A percentile compares a stretch with the other conserved stretches of the same genome.
These are phyloP conservation scores for Amanita subjunquillea DNA, from an alignment of 768 basidiomycete species.

Conservation along the genomic window DNA sequence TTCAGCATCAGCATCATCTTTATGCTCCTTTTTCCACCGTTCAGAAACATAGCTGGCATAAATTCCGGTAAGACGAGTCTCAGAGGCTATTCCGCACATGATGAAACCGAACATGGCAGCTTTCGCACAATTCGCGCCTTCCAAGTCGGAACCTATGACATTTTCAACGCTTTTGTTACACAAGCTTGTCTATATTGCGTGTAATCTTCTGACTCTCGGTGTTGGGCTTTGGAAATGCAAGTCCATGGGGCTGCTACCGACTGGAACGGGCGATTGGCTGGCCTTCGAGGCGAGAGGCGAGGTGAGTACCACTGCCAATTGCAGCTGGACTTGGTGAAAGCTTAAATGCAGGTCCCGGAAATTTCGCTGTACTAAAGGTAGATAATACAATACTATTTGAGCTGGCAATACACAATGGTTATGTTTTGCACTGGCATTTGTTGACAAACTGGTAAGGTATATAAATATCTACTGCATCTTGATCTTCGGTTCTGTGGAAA, in stretches of 20 bases:
- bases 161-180: conserved; percentile 53
- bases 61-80: conserved; percentile 52
- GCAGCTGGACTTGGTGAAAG: no score
- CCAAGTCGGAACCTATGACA: conserved; percentile 40
- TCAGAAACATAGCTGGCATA: conserved; percentile 74
- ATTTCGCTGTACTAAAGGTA: background rate
- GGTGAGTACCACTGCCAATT: conserved; percentile 30
- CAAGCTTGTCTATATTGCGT: conserved; percentile 60
- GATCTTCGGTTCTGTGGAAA: background rate
- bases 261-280: conserved; percentile 89
- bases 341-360: background rate
- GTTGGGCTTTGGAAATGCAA: conserved; percentile 92
- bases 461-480: background rate
- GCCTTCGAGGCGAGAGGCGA: conserved; percentile 78
- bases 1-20: conserved; percentile 96
- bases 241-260: conserved; percentile 85
- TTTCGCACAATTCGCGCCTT: conserved; percentile 66
- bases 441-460: background rate
- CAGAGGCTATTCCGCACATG: background rate
- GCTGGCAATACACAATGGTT: no score
- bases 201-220: conserved; percentile 67
- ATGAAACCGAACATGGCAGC: conserved; percentile 26
- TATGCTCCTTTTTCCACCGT: conserved; percentile 81
- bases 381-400: no score
- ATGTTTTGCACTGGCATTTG: background rate